A percentile compares a stretch with the other conserved stretches of the same genome.
phyloP scores from a whole-genome alignment of 192 early-diverging fungal species.

The Anaeromyces robustus region DNA sequence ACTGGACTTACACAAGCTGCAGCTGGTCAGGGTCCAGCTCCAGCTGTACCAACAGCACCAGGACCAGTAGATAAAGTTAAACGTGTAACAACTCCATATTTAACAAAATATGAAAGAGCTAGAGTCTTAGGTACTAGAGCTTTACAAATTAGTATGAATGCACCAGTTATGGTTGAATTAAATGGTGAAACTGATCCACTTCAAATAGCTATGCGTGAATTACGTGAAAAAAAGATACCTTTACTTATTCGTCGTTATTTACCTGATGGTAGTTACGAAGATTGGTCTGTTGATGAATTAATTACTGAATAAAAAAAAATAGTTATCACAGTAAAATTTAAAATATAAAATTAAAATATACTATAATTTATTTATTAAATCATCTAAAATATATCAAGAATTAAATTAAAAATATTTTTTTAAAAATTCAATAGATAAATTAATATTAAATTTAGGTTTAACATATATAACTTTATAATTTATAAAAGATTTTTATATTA shows the following conservation, averaged over 20 bases:
- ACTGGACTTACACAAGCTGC: neutral
- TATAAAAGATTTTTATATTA: too few species aligned
- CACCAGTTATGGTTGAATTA: conserved; percentile 91
- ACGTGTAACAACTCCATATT: conserved; percentile 88
- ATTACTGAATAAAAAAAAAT: conserved; percentile 43
- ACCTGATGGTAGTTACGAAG: conserved; percentile 86
- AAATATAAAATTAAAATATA: neutral
- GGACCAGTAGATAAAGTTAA: conserved; percentile 45
- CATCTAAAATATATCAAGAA: too few species aligned
- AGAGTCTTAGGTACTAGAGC: conserved; percentile 80
- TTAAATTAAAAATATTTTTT: too few species aligned
- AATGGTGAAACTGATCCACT: conserved; percentile 87
- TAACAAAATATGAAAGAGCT: conserved; percentile 97
- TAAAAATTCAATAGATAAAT: too few species aligned
- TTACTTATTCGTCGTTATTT: conserved; percentile 81
- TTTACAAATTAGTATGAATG: conserved; percentile 93
- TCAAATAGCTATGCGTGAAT: conserved; percentile 86
- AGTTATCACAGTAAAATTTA: too few species aligned
- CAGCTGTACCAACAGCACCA: conserved; percentile 4
- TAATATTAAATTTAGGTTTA: too few species aligned
- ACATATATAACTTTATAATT: too few species aligned
- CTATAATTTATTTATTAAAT: neutral
- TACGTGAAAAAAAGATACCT: conserved; percentile 82
- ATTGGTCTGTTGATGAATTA: conserved; percentile 84
- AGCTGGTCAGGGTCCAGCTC: neutral